These are phyloP conservation scores for Houttuynia cordata DNA, from an alignment of 164 flowering plant species.

Conservation along the genomic window DNA sequence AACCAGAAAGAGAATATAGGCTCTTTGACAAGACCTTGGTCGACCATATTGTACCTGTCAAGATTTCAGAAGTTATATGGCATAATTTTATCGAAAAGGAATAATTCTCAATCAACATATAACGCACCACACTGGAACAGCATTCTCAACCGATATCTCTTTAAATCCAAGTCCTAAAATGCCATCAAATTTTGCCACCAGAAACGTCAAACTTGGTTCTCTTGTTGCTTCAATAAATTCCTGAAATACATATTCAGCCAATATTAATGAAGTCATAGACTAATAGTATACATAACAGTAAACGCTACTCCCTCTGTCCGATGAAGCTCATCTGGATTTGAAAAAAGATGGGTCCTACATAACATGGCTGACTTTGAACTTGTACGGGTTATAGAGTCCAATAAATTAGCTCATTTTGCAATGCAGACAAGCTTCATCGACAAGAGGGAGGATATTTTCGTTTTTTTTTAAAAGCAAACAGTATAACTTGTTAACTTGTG, in stretches of 20 bases:
- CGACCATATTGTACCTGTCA: conserved; percentile 74
- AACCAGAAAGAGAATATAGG: conserved; percentile 87
- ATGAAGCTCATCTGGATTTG: too few species aligned
- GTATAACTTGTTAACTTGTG: too few species aligned
- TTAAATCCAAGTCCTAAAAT: conserved; percentile 89
- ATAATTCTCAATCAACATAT: background rate
- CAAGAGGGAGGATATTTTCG: too few species aligned
- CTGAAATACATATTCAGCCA: conserved; percentile 17
- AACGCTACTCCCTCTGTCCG: too few species aligned
- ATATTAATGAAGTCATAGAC: too few species aligned
- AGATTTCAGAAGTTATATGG: background rate
- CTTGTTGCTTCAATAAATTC: conserved; percentile 83
- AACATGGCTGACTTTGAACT: too few species aligned
- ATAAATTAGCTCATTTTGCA: too few species aligned
- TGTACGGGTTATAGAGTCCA: too few species aligned
- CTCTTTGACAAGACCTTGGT: conserved; percentile 59
- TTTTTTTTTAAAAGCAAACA: too few species aligned
- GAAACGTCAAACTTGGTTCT: conserved; percentile 71
- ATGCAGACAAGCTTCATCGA: too few species aligned
- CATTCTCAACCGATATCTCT: conserved; percentile 76
- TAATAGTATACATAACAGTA: too few species aligned
- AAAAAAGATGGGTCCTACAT: too few species aligned
- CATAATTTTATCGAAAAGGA: background rate
- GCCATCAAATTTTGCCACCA: conserved; percentile 88
- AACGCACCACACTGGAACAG: conserved; percentile 71